These are phyloP conservation scores for Populus simonii DNA, from an alignment of 345 rosid genomes.

Conservation along the genomic window DNA sequence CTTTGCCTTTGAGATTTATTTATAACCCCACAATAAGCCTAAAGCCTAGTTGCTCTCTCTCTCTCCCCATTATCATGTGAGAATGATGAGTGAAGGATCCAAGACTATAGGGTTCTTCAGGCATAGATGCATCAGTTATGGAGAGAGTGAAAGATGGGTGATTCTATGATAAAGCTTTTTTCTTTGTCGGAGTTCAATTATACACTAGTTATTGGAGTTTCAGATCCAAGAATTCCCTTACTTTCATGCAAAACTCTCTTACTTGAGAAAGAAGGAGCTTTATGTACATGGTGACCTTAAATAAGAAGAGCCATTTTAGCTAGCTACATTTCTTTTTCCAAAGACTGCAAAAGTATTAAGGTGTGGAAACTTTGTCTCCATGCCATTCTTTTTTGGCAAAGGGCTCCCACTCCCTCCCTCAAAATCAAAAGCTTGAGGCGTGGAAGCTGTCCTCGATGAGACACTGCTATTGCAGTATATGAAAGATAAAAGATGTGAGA, in stretches of 20 bases:
- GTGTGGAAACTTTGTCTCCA: constrained; percentile 63
- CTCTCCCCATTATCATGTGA: background rate
- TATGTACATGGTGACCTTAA: constrained; percentile 4
- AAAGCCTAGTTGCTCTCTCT: background rate
- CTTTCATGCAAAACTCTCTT: constrained; percentile 46
- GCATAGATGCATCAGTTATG: constrained; percentile 1
- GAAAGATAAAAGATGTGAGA: constrained; percentile 24
- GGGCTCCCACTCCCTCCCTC: background rate
- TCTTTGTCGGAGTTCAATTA: constrained; percentile 32
- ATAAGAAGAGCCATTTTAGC: constrained; percentile 3
- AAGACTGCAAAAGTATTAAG: constrained; percentile 44
- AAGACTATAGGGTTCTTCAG: constrained; percentile 18
- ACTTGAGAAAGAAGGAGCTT: constrained; percentile 24
- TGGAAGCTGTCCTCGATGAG: constrained; percentile 37
- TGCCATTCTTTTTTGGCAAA: constrained; percentile 19
- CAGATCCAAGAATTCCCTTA: constrained; percentile 66
- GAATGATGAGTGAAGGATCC: constrained; percentile 41
- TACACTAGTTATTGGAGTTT: constrained; percentile 43
- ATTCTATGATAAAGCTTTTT: constrained; percentile 1
- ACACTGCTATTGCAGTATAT: constrained; percentile 10
- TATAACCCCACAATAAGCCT: background rate
- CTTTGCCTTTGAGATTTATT: constrained; percentile 3
- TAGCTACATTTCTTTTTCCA: constrained; percentile 12
- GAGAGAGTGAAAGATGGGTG: constrained; percentile 15
- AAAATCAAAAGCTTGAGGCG: constrained; percentile 19